phyloP scores from a whole-genome alignment of 2,329 filamentous ascomycete species.

The Monosporascus sp. region DNA sequence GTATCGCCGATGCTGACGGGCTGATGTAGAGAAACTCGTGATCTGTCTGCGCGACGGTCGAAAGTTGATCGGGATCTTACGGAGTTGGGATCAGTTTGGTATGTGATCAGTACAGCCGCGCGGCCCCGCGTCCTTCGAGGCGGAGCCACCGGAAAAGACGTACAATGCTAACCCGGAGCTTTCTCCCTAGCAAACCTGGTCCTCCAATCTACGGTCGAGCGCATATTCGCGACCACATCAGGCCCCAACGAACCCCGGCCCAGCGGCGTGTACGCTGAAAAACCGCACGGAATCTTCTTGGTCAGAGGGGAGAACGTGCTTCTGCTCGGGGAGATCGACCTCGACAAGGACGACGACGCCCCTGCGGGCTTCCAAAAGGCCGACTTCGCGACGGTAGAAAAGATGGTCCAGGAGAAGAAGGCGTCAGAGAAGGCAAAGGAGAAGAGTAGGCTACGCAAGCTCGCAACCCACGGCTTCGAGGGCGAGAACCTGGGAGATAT shows the following conservation, averaged over 20 bases:
- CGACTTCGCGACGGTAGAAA: constrained; percentile 64
- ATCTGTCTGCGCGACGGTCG: constrained; percentile 87
- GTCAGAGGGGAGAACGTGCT: constrained; percentile 97
- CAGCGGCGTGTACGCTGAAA: constrained; percentile 70
- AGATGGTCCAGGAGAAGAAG: constrained; percentile 68
- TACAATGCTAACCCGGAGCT: constrained; percentile 4
- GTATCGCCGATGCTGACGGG: constrained; percentile 22
- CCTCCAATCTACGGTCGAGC: constrained; percentile 86
- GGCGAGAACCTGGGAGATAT: constrained; percentile 76
- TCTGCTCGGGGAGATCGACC: constrained; percentile 89
- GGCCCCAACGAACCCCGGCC: constrained; percentile 28
- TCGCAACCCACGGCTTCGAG: constrained; percentile 79
- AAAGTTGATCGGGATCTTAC: constrained; percentile 85
- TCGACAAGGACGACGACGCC: constrained; percentile 89
- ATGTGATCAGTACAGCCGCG: constrained; percentile 27
- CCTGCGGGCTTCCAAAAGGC: constrained; percentile 63
- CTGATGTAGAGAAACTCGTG: constrained; percentile 78
- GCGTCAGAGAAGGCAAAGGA: constrained; percentile 65
- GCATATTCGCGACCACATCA: constrained; percentile 58
- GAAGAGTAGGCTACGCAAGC: constrained; percentile 64
- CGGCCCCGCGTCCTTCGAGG: too few species aligned
- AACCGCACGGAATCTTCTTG: constrained; percentile 80
- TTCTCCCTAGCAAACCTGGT: constrained; percentile 74
- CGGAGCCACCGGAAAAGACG: background rate
- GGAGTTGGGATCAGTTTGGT: constrained; percentile 99